Conservation (phyloP, 345 rosid genomes). For the Lepidium africanum region DNA sequence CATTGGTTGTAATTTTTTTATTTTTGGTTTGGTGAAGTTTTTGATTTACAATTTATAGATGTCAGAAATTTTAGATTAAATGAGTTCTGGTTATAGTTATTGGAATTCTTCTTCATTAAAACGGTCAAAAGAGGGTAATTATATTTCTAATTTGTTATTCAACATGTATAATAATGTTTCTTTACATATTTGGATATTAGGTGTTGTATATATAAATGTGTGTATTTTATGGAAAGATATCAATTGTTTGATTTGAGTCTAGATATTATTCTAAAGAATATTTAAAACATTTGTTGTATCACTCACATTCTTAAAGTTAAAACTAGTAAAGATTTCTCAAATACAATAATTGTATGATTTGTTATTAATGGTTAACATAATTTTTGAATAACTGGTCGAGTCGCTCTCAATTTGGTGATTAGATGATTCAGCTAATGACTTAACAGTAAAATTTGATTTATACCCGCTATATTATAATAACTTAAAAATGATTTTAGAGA, state of each 20-base stretch:
- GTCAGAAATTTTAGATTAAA: background rate
- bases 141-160: background rate
- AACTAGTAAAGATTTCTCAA: background rate
- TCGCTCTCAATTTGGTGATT: too few relatives aligned
- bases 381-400: too few relatives aligned
- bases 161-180: background rate
- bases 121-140: background rate
- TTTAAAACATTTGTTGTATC: background rate
- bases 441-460: too few relatives aligned
- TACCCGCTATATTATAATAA: too few relatives aligned
- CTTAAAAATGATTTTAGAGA: too few relatives aligned
- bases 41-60: background rate
- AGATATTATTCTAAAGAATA: background rate
- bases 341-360: background rate
- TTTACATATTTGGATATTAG: background rate
- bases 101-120: background rate
- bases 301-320: background rate
- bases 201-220: background rate
- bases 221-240: background rate
- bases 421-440: too few relatives aligned
- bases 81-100: background rate
- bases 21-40: background rate
- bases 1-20: background rate
- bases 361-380: background rate
- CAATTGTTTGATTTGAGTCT: background rate